Evolutionary conservation across 2,329 filamentous ascomycete species (phyloP).

Genomic region (Trichophyton verrucosum): DNA sequence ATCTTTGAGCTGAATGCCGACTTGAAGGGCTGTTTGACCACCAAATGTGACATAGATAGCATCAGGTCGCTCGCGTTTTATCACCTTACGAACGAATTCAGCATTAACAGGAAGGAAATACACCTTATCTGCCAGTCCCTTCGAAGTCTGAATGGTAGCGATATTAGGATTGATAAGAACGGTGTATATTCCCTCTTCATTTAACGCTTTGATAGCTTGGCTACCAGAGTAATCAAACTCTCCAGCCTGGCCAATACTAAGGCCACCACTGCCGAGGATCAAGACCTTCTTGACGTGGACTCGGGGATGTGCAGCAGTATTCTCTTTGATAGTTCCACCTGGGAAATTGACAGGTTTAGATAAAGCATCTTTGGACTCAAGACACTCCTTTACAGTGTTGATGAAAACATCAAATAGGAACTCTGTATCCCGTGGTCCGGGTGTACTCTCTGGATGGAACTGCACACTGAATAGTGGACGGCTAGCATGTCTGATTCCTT

Average conservation of each 20-base stretch:
- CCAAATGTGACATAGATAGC: constrained; percentile 97
- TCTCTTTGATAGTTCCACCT: constrained; percentile 68
- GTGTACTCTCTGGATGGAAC: constrained; percentile 95
- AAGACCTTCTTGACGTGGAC: constrained; percentile 89
- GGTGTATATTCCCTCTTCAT: constrained; percentile 96
- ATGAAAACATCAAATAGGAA: constrained; percentile 97
- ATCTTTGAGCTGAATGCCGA: constrained; percentile 94
- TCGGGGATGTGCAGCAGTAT: constrained; percentile 60
- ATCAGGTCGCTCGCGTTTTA: constrained; percentile 85
- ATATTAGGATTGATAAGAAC: constrained; percentile 99
- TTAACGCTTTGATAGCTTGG: constrained; percentile 95
- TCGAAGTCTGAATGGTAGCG: constrained; percentile 95
- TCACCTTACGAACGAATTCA: constrained; percentile 95
- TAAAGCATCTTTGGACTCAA: constrained; percentile 55
- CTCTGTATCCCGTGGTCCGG: constrained; percentile 88
- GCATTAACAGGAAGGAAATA: constrained; percentile 97
- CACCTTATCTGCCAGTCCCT: constrained; percentile 94
- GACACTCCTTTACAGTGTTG: constrained; percentile 61
- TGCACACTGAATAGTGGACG: constrained; percentile 98
- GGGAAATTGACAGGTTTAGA: constrained; percentile 70
- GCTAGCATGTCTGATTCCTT: constrained; percentile 79
- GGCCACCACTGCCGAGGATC: constrained; percentile 82
- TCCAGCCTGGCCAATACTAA: constrained; percentile 94
- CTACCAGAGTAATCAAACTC: constrained; percentile 98
- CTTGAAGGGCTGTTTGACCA: constrained; percentile 90